phyloP scores from a whole-genome alignment of 2,329 filamentous ascomycete species.

The Colletotrichum echinochloae region DNA sequence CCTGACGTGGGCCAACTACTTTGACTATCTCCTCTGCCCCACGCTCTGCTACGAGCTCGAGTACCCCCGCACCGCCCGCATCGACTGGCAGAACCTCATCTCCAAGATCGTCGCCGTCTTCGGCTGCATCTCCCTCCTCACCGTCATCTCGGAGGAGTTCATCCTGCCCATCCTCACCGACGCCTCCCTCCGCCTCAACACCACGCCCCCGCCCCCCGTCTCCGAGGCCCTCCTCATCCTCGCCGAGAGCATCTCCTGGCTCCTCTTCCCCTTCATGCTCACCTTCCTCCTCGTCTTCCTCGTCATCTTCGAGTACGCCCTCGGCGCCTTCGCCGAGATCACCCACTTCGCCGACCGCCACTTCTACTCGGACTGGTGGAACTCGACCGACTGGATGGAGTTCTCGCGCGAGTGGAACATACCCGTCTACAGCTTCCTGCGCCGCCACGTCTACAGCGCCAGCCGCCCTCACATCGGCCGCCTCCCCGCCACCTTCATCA shows the following conservation, averaged over 20 bases:
- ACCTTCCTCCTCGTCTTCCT: slow-evolving; percentile 96
- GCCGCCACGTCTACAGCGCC: slow-evolving; percentile 92
- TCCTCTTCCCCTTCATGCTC: slow-evolving; percentile 97
- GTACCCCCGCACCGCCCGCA: slow-evolving; percentile 83
- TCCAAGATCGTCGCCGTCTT: slow-evolving; percentile 92
- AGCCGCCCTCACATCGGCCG: slow-evolving; percentile 81
- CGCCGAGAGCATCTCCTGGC: slow-evolving; percentile 87
- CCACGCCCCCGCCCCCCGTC: slow-evolving; percentile 51
- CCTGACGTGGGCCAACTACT: slow-evolving; percentile 83
- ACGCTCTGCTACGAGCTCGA: slow-evolving; percentile 98
- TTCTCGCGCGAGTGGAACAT: slow-evolving; percentile 98
- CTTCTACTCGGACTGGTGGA: slow-evolving; percentile 88
- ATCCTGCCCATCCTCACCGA: slow-evolving; percentile 90
- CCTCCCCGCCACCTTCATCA: slow-evolving; percentile 84
- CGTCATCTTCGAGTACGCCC: slow-evolving; percentile 96
- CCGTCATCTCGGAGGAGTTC: slow-evolving; percentile 92
- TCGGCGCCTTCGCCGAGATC: slow-evolving; percentile 94
- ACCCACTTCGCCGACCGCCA: slow-evolving; percentile 93
- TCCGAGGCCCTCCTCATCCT: slow-evolving; percentile 83
- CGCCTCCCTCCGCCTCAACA: slow-evolving; percentile 67
- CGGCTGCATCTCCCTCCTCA: slow-evolving; percentile 95
- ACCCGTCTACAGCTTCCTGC: slow-evolving; percentile 96
- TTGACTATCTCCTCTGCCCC: slow-evolving; percentile 90
- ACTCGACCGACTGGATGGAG: slow-evolving; percentile 90
- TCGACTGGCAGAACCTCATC: slow-evolving; percentile 83